Percentiles rank a stretch among this genome's conserved stretches.
Evolutionary conservation across 768 basidiomycete genomes (phyloP).

Genomic region (Boletus bicolor): DNA sequence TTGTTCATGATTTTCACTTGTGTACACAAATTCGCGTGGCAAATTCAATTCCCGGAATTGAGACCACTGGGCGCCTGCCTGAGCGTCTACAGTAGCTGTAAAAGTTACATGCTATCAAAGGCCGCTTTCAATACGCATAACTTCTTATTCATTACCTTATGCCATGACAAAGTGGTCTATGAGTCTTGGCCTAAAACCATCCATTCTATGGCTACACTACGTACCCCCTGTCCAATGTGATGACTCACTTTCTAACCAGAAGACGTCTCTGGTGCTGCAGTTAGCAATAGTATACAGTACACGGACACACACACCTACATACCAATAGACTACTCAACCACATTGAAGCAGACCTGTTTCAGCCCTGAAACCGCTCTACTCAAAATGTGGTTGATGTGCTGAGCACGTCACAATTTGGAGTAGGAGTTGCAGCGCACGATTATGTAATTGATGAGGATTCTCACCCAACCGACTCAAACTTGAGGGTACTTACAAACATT

Average conservation of each 20-base stretch:
- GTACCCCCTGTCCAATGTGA: neutral
- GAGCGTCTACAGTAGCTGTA: neutral
- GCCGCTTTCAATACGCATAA: neutral
- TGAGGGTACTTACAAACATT: too few relatives aligned
- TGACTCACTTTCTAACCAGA: neutral
- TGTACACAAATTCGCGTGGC: neutral
- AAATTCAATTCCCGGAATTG: neutral
- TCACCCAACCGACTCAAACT: too few relatives aligned
- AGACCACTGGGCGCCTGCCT: too few relatives aligned
- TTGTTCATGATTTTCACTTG: neutral
- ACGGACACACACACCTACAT: neutral
- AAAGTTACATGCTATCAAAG: neutral
- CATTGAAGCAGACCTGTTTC: neutral
- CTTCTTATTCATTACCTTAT: too few relatives aligned
- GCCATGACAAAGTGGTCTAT: too few relatives aligned
- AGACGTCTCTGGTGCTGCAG: neutral
- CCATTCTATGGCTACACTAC: neutral
- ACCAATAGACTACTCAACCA: neutral
- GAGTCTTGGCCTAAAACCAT: neutral
- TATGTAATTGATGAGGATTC: too few relatives aligned
- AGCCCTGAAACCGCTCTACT: too few relatives aligned
- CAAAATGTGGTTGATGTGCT: too few relatives aligned
- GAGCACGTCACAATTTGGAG: too few relatives aligned
- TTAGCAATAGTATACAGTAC: too few relatives aligned
- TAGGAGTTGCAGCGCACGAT: too few relatives aligned